These are phyloP conservation scores for Metroxylon sagu DNA, from an alignment of 176 grass and related monocot genomes.

Conservation along the genomic window DNA sequence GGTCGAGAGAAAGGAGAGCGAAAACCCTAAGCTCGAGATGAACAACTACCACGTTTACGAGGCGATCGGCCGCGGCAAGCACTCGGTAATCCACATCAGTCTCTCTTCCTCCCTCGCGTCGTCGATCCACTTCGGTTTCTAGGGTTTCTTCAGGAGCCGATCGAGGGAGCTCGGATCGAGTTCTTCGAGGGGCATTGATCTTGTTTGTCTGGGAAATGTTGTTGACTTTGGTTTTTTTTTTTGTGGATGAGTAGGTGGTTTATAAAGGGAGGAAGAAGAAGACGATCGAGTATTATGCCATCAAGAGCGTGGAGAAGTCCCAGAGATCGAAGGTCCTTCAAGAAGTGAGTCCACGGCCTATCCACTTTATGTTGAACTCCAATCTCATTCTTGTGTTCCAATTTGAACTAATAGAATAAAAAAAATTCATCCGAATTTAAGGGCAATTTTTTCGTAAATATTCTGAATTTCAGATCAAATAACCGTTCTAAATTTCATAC, in stretches of 20 bases:
- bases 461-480: too few species aligned
- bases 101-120: background rate
- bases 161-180: slow-evolving; percentile 14
- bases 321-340: slow-evolving; percentile 86
- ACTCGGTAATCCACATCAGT: slow-evolving; percentile 48
- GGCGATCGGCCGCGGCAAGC: slow-evolving; percentile 90
- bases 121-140: background rate
- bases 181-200: background rate
- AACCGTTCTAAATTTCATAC: too few species aligned
- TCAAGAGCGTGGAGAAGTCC: slow-evolving; percentile 98
- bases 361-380: too few species aligned
- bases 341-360: slow-evolving; percentile 51
- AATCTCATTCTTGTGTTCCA: too few species aligned
- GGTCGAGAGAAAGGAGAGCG: background rate
- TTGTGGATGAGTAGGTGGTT: slow-evolving; percentile 32
- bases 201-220: background rate
- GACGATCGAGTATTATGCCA: slow-evolving; percentile 89
- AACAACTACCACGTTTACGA: slow-evolving; percentile 99
- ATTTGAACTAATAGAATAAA: too few species aligned
- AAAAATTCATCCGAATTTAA: too few species aligned
- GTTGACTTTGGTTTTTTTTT: slow-evolving; percentile 5
- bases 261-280: slow-evolving; percentile 99
- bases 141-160: background rate
- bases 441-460: too few species aligned
- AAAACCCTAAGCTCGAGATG: slow-evolving; percentile 27